phyloP scores from a whole-genome alignment of 2,329 filamentous ascomycete species.

The Neophaeococcomyces mojaviensis region DNA sequence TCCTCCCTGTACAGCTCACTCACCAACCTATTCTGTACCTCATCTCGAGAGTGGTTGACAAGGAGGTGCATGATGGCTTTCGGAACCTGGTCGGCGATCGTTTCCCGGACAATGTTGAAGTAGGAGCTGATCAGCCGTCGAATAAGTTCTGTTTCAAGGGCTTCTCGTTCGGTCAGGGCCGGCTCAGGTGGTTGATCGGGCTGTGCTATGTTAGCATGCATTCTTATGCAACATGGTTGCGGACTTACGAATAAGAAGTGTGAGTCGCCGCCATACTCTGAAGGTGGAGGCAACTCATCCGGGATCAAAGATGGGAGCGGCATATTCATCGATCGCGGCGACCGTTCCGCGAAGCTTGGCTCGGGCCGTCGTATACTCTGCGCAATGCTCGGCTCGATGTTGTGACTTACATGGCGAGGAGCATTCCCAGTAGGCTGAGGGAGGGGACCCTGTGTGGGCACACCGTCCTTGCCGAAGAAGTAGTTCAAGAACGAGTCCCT shows the following conservation, averaged over 20 bases:
- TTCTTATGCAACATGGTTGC: background rate
- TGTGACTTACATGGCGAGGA: slow-evolving; percentile 67
- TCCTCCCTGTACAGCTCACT: slow-evolving; percentile 91
- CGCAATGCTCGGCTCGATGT: slow-evolving; percentile 70
- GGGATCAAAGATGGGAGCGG: slow-evolving; percentile 41
- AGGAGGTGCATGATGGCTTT: slow-evolving; percentile 98
- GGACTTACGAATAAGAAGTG: slow-evolving; percentile 42
- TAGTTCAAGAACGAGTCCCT: slow-evolving; percentile 95
- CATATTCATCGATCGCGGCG: background rate
- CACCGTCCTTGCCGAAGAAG: slow-evolving; percentile 94
- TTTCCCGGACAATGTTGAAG: slow-evolving; percentile 98
- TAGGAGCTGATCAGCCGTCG: slow-evolving; percentile 94
- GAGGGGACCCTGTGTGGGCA: slow-evolving; percentile 40
- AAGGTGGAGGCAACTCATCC: slow-evolving; percentile 32
- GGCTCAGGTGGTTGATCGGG: slow-evolving; percentile 57
- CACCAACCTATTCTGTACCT: slow-evolving; percentile 92
- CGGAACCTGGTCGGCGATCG: slow-evolving; percentile 96
- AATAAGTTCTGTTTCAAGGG: slow-evolving; percentile 95
- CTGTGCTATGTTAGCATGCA: slow-evolving; percentile 19
- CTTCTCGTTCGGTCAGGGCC: slow-evolving; percentile 87
- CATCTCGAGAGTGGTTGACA: slow-evolving; percentile 97
- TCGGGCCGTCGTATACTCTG: slow-evolving; percentile 71
- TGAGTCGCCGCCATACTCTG: slow-evolving; percentile 37
- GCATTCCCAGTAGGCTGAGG: slow-evolving; percentile 33
- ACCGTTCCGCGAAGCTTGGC: slow-evolving; percentile 24